phyloP scores from a whole-genome alignment of 2,329 filamentous ascomycete species.

The Cercospora citrullina region DNA sequence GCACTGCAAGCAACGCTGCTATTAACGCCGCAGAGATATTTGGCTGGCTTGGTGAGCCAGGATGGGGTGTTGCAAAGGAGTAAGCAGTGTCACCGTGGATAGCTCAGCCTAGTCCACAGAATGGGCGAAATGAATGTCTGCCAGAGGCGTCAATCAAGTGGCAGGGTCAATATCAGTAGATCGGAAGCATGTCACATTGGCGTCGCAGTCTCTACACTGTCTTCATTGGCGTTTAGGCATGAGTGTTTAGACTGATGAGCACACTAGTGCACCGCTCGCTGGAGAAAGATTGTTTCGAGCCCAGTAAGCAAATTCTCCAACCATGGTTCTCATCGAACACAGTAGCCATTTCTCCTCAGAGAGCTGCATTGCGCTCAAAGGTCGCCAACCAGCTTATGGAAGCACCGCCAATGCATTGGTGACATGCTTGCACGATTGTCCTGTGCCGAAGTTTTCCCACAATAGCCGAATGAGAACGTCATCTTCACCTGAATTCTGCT shows the following conservation, averaged over 20 bases:
- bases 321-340: background rate
- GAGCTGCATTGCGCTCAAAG: background rate
- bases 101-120: background rate
- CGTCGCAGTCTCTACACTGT: background rate
- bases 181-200: background rate
- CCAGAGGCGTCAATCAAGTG: background rate
- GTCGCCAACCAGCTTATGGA: background rate
- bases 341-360: background rate
- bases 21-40: constrained; percentile 53
- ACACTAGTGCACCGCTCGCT: background rate
- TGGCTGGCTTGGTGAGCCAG: constrained; percentile 48
- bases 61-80: constrained; percentile 49
- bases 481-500: background rate
- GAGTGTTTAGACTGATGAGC: background rate
- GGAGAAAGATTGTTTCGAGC: background rate
- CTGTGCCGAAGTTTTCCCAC: background rate
- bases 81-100: background rate
- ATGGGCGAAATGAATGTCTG: background rate
- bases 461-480: background rate
- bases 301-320: background rate
- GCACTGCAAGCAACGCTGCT: constrained; percentile 41
- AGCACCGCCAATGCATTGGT: background rate
- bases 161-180: background rate
- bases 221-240: background rate
- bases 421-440: background rate